Evolutionary conservation across 2,329 filamentous ascomycete genomes (phyloP).

Genomic region (Fusarium setosum): DNA sequence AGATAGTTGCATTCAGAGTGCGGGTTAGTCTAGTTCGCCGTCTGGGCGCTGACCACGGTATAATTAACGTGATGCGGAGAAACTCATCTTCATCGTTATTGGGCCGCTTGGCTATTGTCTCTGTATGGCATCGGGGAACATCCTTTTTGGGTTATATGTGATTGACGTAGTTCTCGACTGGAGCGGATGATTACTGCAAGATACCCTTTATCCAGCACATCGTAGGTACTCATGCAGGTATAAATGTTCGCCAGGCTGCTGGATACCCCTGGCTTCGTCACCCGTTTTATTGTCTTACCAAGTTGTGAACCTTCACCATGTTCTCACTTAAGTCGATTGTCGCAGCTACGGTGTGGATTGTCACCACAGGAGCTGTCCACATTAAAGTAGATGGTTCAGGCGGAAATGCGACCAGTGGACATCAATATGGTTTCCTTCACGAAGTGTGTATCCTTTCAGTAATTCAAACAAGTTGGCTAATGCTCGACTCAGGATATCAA

Average conservation of each 20-base stretch:
- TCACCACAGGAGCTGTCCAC: conserved; percentile 43
- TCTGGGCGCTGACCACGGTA: conserved; percentile 17
- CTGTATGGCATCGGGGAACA: neutral
- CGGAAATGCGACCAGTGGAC: conserved; percentile 56
- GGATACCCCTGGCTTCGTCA: neutral
- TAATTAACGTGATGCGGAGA: conserved; percentile 32
- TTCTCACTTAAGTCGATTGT: conserved; percentile 33
- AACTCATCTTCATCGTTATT: conserved; percentile 3
- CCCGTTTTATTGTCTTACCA: conserved; percentile 1
- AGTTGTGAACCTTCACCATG: conserved; percentile 18
- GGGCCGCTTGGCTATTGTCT: conserved; percentile 26
- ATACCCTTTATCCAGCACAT: neutral
- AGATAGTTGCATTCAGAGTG: conserved; percentile 1
- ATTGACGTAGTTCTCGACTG: neutral
- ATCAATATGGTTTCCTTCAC: conserved; percentile 59
- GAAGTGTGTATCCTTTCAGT: conserved; percentile 46
- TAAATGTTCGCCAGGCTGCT: neutral
- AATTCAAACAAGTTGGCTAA: neutral
- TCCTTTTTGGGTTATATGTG: neutral
- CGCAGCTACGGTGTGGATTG: conserved; percentile 25
- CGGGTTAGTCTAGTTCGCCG: conserved; percentile 8
- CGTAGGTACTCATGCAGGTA: conserved; percentile 2
- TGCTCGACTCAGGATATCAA: conserved; percentile 65
- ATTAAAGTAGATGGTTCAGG: conserved; percentile 52
- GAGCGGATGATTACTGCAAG: conserved; percentile 1